These are phyloP conservation scores for Vitis labrusca DNA, from an alignment of 164 flowering plant genomes.

Conservation along the genomic window DNA sequence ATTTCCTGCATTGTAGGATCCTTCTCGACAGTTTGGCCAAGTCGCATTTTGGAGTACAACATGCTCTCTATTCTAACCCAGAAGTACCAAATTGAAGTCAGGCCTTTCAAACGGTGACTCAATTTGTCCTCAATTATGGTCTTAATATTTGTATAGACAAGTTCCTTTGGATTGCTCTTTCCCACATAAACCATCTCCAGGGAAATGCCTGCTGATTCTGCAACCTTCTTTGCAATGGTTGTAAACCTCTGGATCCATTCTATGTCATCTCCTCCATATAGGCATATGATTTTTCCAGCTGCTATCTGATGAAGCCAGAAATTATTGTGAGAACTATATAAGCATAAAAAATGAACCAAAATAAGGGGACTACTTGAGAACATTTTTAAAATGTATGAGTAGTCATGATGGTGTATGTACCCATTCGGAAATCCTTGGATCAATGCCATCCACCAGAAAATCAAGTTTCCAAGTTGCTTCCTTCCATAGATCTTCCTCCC, in stretches of 20 bases:
- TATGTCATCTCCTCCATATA: background rate
- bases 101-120: constrained; percentile 12
- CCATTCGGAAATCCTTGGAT: constrained; percentile 11
- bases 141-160: background rate
- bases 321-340: no score
- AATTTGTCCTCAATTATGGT: constrained; percentile 3
- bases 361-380: no score
- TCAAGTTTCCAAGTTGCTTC: constrained; percentile 21
- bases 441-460: constrained; percentile 19
- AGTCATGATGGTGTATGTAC: constrained; percentile 9
- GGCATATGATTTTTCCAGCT: background rate
- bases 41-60: constrained; percentile 17
- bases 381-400: no score
- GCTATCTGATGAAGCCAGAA: background rate
- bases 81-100: constrained; percentile 15
- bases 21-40: background rate
- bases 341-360: no score
- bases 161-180: background rate
- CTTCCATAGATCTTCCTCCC: constrained; percentile 21
- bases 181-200: constrained; percentile 1
- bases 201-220: background rate
- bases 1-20: constrained; percentile 15
- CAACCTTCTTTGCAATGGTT: background rate
- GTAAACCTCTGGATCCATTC: background rate
- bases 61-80: constrained; percentile 23